phyloP scores from a whole-genome alignment of 495 filamentous ascomycete species.

The Rostrohypoxylon terebratum region DNA sequence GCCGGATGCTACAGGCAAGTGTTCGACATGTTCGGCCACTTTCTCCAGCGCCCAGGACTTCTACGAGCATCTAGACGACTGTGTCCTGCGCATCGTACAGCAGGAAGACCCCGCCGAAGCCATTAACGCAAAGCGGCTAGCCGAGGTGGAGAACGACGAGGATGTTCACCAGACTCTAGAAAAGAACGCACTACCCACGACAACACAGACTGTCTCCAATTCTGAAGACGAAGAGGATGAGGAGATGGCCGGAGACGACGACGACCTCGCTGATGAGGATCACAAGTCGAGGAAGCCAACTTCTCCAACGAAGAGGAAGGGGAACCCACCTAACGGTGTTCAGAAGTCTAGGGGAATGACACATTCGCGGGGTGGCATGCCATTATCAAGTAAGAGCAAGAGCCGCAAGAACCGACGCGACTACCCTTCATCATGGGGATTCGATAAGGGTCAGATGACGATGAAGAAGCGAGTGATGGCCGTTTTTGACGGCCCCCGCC shows the following conservation, averaged over 20 bases:
- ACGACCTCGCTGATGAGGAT: slow-evolving; percentile 57
- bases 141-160: slow-evolving; percentile 83
- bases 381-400: slow-evolving; percentile 72
- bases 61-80: slow-evolving; percentile 99
- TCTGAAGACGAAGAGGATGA: slow-evolving; percentile 74
- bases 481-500: slow-evolving; percentile 88
- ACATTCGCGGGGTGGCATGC: slow-evolving; percentile 70
- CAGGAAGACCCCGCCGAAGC: slow-evolving; percentile 96
- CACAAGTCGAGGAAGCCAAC: slow-evolving; percentile 45
- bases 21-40: slow-evolving; percentile 90
- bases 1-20: slow-evolving; percentile 87
- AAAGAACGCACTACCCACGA: slow-evolving; percentile 77
- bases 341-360: slow-evolving; percentile 68
- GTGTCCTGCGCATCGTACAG: slow-evolving; percentile 95
- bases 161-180: slow-evolving; percentile 86
- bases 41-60: slow-evolving; percentile 97
- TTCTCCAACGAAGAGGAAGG: slow-evolving; percentile 50
- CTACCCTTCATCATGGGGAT: slow-evolving; percentile 93
- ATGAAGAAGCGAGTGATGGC: slow-evolving; percentile 97
- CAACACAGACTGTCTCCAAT: slow-evolving; percentile 65
- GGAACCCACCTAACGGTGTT: slow-evolving; percentile 62
- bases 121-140: slow-evolving; percentile 89
- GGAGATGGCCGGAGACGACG: slow-evolving; percentile 67
- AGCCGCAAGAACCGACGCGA: slow-evolving; percentile 84
- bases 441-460: slow-evolving; percentile 88